These are phyloP conservation scores for Metschnikowia drakensbergensis DNA, from an alignment of 805 yeast species.

Conservation along the genomic window DNA sequence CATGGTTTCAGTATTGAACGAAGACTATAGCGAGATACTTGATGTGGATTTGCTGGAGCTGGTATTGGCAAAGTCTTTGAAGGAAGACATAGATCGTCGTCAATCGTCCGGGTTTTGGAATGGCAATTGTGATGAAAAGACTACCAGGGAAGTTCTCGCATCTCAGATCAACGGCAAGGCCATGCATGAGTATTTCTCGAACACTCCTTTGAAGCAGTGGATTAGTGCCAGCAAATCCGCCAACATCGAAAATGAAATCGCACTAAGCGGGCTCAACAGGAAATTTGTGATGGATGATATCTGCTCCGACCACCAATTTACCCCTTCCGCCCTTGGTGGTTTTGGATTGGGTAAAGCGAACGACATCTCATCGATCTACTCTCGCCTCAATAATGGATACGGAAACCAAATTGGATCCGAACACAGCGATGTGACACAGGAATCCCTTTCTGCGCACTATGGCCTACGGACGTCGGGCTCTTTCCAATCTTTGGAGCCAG, in stretches of 20 bases:
- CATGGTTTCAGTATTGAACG: conserved; percentile 26
- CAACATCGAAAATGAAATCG: not conserved
- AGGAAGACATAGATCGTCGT: conserved; percentile 26
- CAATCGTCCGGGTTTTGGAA: conserved; percentile 28
- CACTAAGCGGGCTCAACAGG: conserved; percentile 1
- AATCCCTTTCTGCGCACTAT: conserved; percentile 3
- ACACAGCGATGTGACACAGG: conserved; percentile 14
- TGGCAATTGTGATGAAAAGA: not conserved
- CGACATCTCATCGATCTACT: conserved; percentile 40
- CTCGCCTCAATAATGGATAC: conserved; percentile 23
- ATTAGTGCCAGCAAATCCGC: conserved; percentile 11
- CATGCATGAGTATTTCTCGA: conserved; percentile 27
- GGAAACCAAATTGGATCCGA: conserved; percentile 10
- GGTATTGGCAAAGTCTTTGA: conserved; percentile 17
- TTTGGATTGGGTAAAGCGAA: conserved; percentile 39
- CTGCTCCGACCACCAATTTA: conserved; percentile 7
- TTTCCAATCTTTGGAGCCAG: not conserved
- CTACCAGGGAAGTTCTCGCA: not conserved
- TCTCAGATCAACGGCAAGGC: conserved; percentile 17
- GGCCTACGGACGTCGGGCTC: not conserved
- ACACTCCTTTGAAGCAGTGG: conserved; percentile 29
- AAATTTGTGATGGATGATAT: not conserved
- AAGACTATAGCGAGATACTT: conserved; percentile 24
- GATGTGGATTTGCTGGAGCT: conserved; percentile 21
- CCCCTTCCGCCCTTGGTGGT: conserved; percentile 7